Evolutionary conservation across 2,329 filamentous ascomycete genomes (phyloP).

Genomic region (Stachybotrys chlorohalonatus): DNA sequence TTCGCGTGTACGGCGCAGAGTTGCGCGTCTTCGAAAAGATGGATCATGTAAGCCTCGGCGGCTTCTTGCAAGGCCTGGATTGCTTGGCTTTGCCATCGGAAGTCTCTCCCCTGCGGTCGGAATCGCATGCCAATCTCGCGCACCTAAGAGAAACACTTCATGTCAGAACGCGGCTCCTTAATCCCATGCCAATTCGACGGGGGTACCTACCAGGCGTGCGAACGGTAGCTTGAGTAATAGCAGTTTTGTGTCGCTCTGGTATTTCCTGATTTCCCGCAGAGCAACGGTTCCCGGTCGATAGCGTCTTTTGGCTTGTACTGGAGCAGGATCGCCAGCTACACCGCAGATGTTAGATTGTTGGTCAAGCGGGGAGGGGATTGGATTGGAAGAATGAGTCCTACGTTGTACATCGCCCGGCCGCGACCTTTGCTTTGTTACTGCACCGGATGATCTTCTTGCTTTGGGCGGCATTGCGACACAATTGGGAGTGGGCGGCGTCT

Average conservation of each 20-base stretch:
- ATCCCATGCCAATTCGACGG: background rate
- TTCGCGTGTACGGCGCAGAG: constrained; percentile 95
- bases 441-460: constrained; percentile 7
- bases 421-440: constrained; percentile 9
- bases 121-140: constrained; percentile 64
- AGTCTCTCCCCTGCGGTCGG: constrained; percentile 54
- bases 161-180: constrained; percentile 3
- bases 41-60: constrained; percentile 90
- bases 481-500: background rate
- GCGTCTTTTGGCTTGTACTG: constrained; percentile 50
- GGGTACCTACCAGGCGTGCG: constrained; percentile 53
- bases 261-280: constrained; percentile 81
- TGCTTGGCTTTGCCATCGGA: constrained; percentile 94
- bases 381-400: constrained; percentile 8
- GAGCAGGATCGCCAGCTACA: constrained; percentile 65
- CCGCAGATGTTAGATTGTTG: constrained; percentile 9
- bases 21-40: constrained; percentile 78
- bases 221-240: constrained; percentile 75
- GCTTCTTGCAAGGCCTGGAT: constrained; percentile 91
- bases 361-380: background rate
- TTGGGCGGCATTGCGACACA: constrained; percentile 12
- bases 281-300: constrained; percentile 77
- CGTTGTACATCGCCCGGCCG: constrained; percentile 33
- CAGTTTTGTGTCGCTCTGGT: constrained; percentile 84
- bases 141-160: constrained; percentile 9